Base-by-base conservation (phyloP, 768 basidiomycete genomes). In the Xerocomus brunneocitrinus region DNA sequence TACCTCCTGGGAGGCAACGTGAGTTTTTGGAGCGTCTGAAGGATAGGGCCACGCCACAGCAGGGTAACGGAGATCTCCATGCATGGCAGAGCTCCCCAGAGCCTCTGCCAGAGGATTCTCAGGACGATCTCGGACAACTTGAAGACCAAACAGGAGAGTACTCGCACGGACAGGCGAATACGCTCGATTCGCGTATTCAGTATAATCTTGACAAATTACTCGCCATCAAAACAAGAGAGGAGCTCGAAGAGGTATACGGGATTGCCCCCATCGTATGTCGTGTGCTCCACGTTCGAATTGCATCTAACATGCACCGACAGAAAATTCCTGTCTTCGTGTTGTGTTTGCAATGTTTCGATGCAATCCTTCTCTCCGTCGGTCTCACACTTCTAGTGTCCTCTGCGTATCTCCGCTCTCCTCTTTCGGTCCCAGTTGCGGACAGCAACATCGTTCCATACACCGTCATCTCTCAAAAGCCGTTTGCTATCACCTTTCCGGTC, bases 181-280 rank as follows among this genome's bases (percentile, higher is more conserved):
- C 60, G 3, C 57, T 76, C 13, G 53, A 69, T 51, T 43, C 59
- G 35, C 80, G 79, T 52, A 75, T 88, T 31, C 84, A 89, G 54
- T 72, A 76, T 39, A 86, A 90, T 64, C 71, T 91, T 32, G 83
- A 89, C 27, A 74, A 80, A 63, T 69, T 92, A 24, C 65, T 89
- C 38, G 72, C 76, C 2, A 66, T 89, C 49, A 85, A 84, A 61
- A 76, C 74, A 19, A 73, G 89, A 39, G 84, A 88, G 63, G 91
- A 92, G 54, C 68, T 93, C 36, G 90, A 91, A 64, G 81, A 83
- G 46, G 76, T 90, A 5, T 91, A 89, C 61, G 90, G 90, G 2
- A 68, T 87, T n/a, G 86, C 91, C 3, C 75, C 86, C 36, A 82
- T 92, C 43, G 88, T 90, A 67, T 58, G 85, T 82, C 10, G 40